These are phyloP conservation scores for Exophiala xenobiotica DNA, from an alignment of 2,329 filamentous ascomycete species.

Conservation along the genomic window DNA sequence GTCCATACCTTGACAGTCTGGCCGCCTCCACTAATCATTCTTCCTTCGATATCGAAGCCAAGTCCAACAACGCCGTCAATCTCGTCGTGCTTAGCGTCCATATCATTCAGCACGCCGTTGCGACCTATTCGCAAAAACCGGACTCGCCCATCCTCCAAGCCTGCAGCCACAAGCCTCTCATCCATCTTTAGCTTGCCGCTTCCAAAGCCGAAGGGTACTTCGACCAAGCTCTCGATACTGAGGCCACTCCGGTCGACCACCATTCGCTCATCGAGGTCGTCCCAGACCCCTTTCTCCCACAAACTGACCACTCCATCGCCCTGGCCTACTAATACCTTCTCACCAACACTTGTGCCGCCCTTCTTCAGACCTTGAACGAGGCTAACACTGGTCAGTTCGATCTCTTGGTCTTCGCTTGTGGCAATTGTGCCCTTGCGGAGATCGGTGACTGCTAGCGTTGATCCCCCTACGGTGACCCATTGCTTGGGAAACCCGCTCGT, in stretches of 20 bases:
- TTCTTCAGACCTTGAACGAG: constrained; percentile 76
- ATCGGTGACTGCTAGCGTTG: constrained; percentile 86
- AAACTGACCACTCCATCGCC: constrained; percentile 80
- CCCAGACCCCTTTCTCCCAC: constrained; percentile 94
- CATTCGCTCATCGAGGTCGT: constrained; percentile 89
- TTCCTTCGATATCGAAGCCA: constrained; percentile 78
- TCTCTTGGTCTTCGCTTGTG: constrained; percentile 90
- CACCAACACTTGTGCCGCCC: constrained; percentile 64
- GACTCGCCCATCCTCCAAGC: constrained; percentile 76
- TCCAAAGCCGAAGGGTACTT: constrained; percentile 69
- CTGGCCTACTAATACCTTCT: constrained; percentile 74
- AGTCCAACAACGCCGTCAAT: constrained; percentile 80
- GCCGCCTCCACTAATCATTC: constrained; percentile 88
- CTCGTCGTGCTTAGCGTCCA: constrained; percentile 71
- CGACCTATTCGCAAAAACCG: constrained; percentile 72
- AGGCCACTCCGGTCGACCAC: constrained; percentile 73
- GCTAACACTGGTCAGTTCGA: constrained; percentile 79
- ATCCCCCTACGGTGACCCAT: constrained; percentile 90
- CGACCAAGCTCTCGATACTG: constrained; percentile 73
- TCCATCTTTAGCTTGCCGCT: constrained; percentile 63
- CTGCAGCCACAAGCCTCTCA: constrained; percentile 61
- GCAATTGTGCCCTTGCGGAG: constrained; percentile 81
- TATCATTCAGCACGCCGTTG: constrained; percentile 68
- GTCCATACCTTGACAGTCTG: constrained; percentile 86
- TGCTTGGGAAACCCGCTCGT: constrained; percentile 90